A percentile compares a stretch with the other conserved stretches of the same genome.
Conservation (phyloP, 768 basidiomycete species). For the Baorangia bicolor region DNA sequence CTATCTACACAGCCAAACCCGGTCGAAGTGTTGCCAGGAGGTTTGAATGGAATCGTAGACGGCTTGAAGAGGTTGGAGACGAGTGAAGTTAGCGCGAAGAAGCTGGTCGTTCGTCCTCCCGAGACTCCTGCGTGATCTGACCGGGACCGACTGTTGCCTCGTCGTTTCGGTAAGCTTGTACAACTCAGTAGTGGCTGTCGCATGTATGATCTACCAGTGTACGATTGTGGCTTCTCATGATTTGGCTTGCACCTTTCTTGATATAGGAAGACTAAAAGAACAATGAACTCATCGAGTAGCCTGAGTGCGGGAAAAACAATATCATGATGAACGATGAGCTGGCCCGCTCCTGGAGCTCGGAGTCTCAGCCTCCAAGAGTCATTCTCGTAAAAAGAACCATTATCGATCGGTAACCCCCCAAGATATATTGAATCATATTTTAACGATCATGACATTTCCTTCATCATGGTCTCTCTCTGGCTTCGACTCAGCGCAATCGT, state of each 20-base stretch:
- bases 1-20: slow-evolving; percentile 32
- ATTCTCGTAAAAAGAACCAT: too few relatives aligned
- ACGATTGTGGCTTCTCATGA: background rate
- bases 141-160: background rate
- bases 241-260: background rate
- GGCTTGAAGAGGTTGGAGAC: slow-evolving; percentile 33
- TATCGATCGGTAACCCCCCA: too few relatives aligned
- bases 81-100: slow-evolving; percentile 37
- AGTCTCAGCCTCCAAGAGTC: too few relatives aligned
- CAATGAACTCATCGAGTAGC: background rate
- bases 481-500: too few relatives aligned
- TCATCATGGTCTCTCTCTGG: too few relatives aligned
- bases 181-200: background rate
- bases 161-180: background rate
- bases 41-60: slow-evolving; percentile 32
- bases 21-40: slow-evolving; percentile 39
- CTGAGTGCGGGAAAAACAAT: too few relatives aligned
- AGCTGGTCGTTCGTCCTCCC: slow-evolving; percentile 34
- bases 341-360: too few relatives aligned
- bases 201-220: background rate
- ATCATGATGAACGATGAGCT: too few relatives aligned
- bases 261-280: background rate
- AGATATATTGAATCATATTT: too few relatives aligned
- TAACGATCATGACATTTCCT: too few relatives aligned
- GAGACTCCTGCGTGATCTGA: slow-evolving; percentile 8